Percentiles rank a stretch among this genome's conserved stretches.
These are phyloP conservation scores for Phanerochaete sordida DNA, from an alignment of 768 basidiomycete species.

Conservation along the genomic window DNA sequence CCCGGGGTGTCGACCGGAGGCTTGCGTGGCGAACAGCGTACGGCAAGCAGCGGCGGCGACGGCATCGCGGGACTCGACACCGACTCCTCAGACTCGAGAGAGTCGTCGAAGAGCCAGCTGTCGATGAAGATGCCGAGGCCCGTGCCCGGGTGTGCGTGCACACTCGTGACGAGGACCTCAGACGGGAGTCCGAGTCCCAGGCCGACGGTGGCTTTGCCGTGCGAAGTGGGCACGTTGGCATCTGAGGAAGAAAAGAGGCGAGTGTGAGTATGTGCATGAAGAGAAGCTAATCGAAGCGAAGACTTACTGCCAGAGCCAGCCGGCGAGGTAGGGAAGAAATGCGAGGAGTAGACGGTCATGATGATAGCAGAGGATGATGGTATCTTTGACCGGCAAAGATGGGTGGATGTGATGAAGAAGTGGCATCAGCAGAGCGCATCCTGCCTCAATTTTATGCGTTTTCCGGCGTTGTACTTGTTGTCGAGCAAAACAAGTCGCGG, in stretches of 20 bases:
- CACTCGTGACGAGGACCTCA: not conserved
- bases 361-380: not conserved
- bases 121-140: slow-evolving; percentile 5
- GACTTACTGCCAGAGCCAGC: not conserved
- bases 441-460: not conserved
- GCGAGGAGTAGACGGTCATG: not conserved
- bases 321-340: not conserved
- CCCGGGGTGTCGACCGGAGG: not conserved
- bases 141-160: not conserved
- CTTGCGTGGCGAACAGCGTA: not conserved
- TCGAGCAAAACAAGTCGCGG: not conserved
- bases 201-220: not conserved
- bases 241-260: not conserved
- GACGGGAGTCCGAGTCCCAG: not conserved
- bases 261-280: too few species aligned
- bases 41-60: slow-evolving; percentile 3
- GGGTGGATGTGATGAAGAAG: not conserved
- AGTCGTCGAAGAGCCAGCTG: not conserved
- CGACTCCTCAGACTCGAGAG: not conserved
- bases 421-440: not conserved
- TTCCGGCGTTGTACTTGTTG: not conserved
- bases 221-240: not conserved
- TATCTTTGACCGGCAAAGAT: slow-evolving; percentile 4
- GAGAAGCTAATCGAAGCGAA: too few species aligned
- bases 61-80: not conserved